Percentiles rank a stretch among this genome's conserved stretches.
These are phyloP conservation scores for Ramaria sp. DNA, from an alignment of 768 basidiomycete genomes.

Conservation along the genomic window DNA sequence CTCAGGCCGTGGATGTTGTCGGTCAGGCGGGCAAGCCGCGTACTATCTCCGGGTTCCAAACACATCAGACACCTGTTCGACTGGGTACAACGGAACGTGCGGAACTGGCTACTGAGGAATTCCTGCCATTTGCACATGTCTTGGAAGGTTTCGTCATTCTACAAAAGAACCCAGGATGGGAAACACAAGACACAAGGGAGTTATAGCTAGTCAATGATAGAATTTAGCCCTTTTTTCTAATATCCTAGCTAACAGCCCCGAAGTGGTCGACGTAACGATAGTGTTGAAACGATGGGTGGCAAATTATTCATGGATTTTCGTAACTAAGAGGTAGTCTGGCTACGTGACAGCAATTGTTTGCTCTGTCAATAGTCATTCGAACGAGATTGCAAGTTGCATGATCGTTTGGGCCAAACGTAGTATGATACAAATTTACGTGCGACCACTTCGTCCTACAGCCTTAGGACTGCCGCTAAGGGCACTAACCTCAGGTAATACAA, in stretches of 20 bases:
- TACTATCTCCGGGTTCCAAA: slow-evolving; percentile 97
- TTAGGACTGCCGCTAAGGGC: neutral
- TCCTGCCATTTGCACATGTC: slow-evolving; percentile 79
- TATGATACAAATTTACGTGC: neutral
- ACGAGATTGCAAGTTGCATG: too few relatives aligned
- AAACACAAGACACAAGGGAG: slow-evolving; percentile 80
- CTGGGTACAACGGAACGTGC: slow-evolving; percentile 90
- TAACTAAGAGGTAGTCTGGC: too few relatives aligned
- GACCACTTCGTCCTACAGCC: slow-evolving; percentile 3
- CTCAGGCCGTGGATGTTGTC: slow-evolving; percentile 88
- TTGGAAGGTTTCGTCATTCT: slow-evolving; percentile 90
- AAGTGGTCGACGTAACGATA: too few relatives aligned
- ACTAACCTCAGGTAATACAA: slow-evolving; percentile 2
- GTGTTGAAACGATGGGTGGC: too few relatives aligned
- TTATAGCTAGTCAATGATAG: slow-evolving; percentile 27
- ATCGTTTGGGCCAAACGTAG: too few relatives aligned
- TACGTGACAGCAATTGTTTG: neutral
- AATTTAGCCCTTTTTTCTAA: too few relatives aligned
- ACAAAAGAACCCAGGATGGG: slow-evolving; percentile 86
- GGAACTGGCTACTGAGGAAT: slow-evolving; percentile 96
- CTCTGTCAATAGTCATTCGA: too few relatives aligned
- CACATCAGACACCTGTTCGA: slow-evolving; percentile 92
- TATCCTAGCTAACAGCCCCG: too few relatives aligned
- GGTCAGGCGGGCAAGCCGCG: slow-evolving; percentile 96
- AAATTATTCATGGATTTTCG: too few relatives aligned